phyloP scores from a whole-genome alignment of 495 filamentous ascomycete species.

The Neurospora sublineolata region DNA sequence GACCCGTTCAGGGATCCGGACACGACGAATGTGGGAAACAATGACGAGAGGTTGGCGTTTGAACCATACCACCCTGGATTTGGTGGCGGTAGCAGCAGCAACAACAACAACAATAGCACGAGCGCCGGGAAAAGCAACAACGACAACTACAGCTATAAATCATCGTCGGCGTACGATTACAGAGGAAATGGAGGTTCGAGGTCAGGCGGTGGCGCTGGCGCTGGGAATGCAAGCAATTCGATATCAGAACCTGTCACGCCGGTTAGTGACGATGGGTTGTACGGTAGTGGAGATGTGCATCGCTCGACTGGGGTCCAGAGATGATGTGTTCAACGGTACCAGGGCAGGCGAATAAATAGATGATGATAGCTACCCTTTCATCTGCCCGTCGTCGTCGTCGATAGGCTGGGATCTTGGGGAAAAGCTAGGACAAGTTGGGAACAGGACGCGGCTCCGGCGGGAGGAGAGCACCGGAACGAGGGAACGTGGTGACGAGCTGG shows the following conservation, averaged over 20 bases:
- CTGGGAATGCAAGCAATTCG: not conserved
- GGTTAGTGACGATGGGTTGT: constrained; percentile 13
- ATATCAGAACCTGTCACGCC: constrained; percentile 14
- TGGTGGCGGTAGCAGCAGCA: constrained; percentile 3
- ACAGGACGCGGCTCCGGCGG: not conserved
- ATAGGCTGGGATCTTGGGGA: not conserved
- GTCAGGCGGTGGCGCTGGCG: not conserved
- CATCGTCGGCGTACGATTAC: not conserved
- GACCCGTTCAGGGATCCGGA: constrained; percentile 38
- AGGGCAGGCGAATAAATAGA: not conserved
- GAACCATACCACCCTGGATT: constrained; percentile 46
- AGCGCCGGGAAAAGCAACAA: not conserved
- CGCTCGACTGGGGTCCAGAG: not conserved
- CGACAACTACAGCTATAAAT: not conserved
- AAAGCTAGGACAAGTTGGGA: not conserved
- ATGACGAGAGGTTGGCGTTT: constrained; percentile 24
- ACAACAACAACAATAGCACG: not conserved
- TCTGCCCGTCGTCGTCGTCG: not conserved
- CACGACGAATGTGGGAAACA: constrained; percentile 1
- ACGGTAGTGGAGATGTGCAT: not conserved
- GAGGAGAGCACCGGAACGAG: not conserved
- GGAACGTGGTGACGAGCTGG: not conserved
- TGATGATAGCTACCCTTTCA: not conserved
- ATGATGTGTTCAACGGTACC: not conserved
- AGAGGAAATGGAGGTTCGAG: constrained; percentile 1